Conservation (phyloP, 192 early-diverging fungal genomes). For the Piromyces sp. region DNA sequence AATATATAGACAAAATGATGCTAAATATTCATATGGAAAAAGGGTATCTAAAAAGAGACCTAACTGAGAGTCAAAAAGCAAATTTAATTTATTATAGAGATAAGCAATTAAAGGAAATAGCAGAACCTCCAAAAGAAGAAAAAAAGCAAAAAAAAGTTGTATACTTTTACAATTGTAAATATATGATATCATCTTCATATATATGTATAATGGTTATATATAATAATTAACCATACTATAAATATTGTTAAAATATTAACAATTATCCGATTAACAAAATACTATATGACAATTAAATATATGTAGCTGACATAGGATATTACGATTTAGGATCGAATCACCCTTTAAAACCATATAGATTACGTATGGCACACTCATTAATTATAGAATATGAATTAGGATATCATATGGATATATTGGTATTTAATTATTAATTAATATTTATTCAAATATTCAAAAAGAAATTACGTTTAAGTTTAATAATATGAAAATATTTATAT, state of each 20-base stretch:
- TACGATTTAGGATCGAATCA: slow-evolving; percentile 34
- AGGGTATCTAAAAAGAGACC: neutral
- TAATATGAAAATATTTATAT: too few species aligned
- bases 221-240: too few species aligned
- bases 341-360: slow-evolving; percentile 90
- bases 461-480: too few species aligned
- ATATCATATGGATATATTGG: slow-evolving; percentile 68
- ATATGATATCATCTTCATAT: too few species aligned
- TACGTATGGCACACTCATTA: slow-evolving; percentile 83
- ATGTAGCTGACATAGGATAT: neutral
- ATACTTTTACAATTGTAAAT: neutral
- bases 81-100: neutral
- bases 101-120: neutral
- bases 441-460: too few species aligned
- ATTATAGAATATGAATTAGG: slow-evolving; percentile 82
- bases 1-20: neutral
- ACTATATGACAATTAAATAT: too few species aligned
- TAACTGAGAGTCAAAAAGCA: neutral
- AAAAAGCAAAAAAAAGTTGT: neutral
- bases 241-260: too few species aligned
- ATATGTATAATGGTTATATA: too few species aligned
- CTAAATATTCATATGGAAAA: neutral
- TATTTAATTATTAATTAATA: neutral
- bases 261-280: too few species aligned
- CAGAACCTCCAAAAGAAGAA: neutral